These are phyloP conservation scores for Lipomyces mesembrius DNA, from an alignment of 805 yeast genomes.

Conservation along the genomic window DNA sequence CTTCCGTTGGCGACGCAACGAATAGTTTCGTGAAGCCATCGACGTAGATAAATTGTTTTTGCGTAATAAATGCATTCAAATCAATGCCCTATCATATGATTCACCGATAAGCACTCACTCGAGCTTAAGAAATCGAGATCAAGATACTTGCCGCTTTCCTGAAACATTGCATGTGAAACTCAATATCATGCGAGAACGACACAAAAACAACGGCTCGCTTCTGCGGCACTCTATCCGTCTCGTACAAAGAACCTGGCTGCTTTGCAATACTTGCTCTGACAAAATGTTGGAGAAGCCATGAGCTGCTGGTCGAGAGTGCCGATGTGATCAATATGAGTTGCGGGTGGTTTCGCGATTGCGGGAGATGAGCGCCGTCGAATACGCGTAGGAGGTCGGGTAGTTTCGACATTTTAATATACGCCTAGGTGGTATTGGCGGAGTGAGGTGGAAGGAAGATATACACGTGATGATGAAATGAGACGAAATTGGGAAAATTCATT, in stretches of 20 bases:
- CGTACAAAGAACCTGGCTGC: background rate
- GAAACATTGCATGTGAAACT: slow-evolving; percentile 22
- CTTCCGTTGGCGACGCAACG: background rate
- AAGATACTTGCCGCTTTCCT: slow-evolving; percentile 21
- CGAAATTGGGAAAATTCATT: background rate
- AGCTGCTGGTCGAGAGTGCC: slow-evolving; percentile 17
- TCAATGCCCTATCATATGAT: slow-evolving; percentile 22
- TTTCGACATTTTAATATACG: slow-evolving; percentile 13
- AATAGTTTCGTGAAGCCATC: slow-evolving; percentile 27
- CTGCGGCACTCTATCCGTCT: background rate
- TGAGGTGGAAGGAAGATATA: no score
- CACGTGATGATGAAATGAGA: background rate
- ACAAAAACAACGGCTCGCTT: slow-evolving; percentile 18
- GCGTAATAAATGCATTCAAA: background rate
- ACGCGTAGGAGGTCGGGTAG: slow-evolving; percentile 26
- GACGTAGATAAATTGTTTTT: slow-evolving; percentile 15
- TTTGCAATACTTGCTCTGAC: slow-evolving; percentile 6
- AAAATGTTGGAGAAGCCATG: slow-evolving; percentile 33
- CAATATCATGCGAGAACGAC: slow-evolving; percentile 25
- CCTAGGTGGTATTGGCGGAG: background rate
- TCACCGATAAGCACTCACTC: background rate
- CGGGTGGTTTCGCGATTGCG: background rate
- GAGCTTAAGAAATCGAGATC: background rate
- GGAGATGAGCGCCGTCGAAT: slow-evolving; percentile 26
- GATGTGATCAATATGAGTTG: slow-evolving; percentile 17